Percentiles rank a stretch among this genome's conserved stretches.
These are phyloP conservation scores for Nymphaea colorata DNA, from an alignment of 164 flowering plant genomes.

Conservation along the genomic window DNA sequence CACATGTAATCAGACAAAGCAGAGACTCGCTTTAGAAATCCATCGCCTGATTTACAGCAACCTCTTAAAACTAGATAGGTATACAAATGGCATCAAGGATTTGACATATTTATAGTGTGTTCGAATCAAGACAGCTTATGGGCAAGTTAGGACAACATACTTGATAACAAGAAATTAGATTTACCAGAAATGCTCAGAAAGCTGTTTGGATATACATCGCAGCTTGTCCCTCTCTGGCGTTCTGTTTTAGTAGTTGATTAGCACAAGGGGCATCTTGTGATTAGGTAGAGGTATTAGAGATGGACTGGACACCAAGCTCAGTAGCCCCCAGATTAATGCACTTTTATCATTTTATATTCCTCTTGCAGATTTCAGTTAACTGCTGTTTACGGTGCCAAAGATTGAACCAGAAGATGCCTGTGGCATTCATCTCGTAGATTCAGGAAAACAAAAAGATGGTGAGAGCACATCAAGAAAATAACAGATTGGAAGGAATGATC, in stretches of 20 bases:
- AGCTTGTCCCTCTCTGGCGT: slow-evolving; percentile 55
- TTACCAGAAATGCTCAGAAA: slow-evolving; percentile 90
- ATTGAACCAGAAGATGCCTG: slow-evolving; percentile 28
- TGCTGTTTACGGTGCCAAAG: slow-evolving; percentile 50
- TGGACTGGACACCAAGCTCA: slow-evolving; percentile 20
- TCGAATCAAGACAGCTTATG: no score
- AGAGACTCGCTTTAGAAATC: no score
- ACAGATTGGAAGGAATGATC: neutral
- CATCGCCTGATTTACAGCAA: no score
- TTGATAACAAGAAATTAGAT: neutral
- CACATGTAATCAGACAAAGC: no score
- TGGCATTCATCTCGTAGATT: slow-evolving; percentile 2
- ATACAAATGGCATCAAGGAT: no score
- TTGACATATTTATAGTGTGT: no score
- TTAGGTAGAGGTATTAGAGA: slow-evolving; percentile 21
- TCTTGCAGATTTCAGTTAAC: slow-evolving; percentile 35
- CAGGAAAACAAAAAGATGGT: no score
- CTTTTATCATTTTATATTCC: slow-evolving; percentile 27
- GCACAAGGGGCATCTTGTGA: slow-evolving; percentile 30
- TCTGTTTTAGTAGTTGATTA: slow-evolving; percentile 22
- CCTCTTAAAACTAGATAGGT: no score
- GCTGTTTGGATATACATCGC: slow-evolving; percentile 79
- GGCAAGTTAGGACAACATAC: no score
- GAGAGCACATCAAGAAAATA: no score
- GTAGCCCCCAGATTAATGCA: slow-evolving; percentile 16